Evolutionary conservation across 2,329 filamentous ascomycete genomes (phyloP).

Genomic region (Ampelomyces quisqualis): DNA sequence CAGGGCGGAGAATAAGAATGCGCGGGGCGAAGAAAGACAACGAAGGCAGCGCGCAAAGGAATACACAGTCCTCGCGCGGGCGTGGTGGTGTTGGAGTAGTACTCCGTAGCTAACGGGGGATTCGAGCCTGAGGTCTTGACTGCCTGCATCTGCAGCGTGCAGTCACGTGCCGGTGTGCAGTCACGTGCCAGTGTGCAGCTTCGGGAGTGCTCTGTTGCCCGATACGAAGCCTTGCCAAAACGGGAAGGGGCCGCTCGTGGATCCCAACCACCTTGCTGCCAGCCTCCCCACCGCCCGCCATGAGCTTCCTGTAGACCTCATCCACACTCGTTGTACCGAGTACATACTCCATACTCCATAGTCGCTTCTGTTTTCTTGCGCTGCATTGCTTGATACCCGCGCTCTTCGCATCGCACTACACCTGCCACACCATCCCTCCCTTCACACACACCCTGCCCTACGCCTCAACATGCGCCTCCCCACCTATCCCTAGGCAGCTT

Average conservation of each 20-base stretch:
- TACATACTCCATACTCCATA: slow-evolving; percentile 23
- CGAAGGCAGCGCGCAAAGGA: no score
- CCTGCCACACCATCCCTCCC: slow-evolving; percentile 1
- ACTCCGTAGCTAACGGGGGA: no score
- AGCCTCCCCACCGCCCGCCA: slow-evolving; percentile 12
- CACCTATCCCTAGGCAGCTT: slow-evolving; percentile 24
- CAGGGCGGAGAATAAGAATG: no score
- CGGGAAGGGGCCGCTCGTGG: slow-evolving; percentile 3
- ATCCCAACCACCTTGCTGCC: slow-evolving; percentile 8
- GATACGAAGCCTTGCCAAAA: no score
- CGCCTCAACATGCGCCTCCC: slow-evolving; percentile 13
- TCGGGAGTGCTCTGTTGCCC: not conserved
- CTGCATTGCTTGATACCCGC: slow-evolving; percentile 5
- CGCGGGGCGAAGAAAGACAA: no score
- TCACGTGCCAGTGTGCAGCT: no score
- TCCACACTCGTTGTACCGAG: slow-evolving; percentile 14
- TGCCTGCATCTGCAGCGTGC: not conserved
- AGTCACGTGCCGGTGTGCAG: no score
- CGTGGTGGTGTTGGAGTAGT: no score
- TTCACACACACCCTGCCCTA: slow-evolving; percentile 8
- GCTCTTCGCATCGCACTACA: slow-evolving; percentile 5
- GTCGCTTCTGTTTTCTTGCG: slow-evolving; percentile 6
- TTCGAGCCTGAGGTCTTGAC: no score
- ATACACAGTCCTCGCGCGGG: no score
- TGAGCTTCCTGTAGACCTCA: slow-evolving; percentile 18